Evolutionary conservation across 257 asterid genomes (phyloP), one percentile per base, ranked within the genome.

Genomic region (Jacaranda copaia): DNA sequence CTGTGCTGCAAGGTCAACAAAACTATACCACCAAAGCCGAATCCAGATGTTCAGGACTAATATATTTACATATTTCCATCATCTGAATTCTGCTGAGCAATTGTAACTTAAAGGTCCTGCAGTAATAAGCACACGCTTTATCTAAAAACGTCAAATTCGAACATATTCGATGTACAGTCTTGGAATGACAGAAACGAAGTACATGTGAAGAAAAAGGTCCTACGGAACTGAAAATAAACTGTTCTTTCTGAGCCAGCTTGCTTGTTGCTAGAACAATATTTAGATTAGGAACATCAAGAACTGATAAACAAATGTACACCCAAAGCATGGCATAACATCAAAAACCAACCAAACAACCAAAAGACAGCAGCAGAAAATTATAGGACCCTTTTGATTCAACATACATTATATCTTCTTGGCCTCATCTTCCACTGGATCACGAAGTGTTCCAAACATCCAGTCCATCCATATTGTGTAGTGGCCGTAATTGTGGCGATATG

Each of bases 391-490:
- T 52, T 62, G 25, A 46, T 20, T 12, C 48, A 45, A 62, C 48
- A 18, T 5, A 68, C 65, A 52, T 81, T 84, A 90, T 61, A 84
- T 69, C 83, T 86, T 88, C 85, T 90, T 93, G 81, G 85, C 76
- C 51, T 91, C 93, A 39, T 87, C 97, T 70, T 88, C 89, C 40
- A 72, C 75, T 9, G 99, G 99, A 71, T 93, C 92, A 4, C 93
- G 96, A 38, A 96, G 99, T 25, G 99, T 96, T 77, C 97, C 95
- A 48, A 96, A 96, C 97, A 96, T 91, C 99, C 97, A 93, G 84
- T 96, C 98, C 97, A 96, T 96, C 97, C 96, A 91, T 79, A 96
- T 79, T 0, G 97, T 96, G 96, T 87, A 96, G 82, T 96, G 97
- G 36, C 98, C 98, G 52, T 91, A 96, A 58, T 96, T 96, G 60